A percentile compares a stretch with the other conserved stretches of the same genome.
Conservation (phyloP, 1,139 yeast species). For the Groenewaldozyma sp. region DNA sequence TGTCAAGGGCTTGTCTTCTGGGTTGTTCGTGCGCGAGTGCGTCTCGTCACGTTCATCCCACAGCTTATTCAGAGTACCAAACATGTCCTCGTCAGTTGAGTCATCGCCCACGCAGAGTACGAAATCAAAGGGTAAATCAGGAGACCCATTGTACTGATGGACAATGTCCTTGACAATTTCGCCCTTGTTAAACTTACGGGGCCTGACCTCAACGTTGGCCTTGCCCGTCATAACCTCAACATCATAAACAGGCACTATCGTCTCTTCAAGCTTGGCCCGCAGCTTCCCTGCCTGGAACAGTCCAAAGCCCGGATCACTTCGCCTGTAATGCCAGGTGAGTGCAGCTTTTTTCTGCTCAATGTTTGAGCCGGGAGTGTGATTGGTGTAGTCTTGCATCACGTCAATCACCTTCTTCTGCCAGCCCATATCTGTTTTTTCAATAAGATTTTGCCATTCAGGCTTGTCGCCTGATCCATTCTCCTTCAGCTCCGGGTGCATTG, state of each 20-base stretch:
- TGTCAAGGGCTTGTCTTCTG: constrained; percentile 4
- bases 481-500: too few relatives aligned
- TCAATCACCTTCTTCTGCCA: constrained; percentile 83
- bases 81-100: constrained; percentile 97
- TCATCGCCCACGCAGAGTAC: constrained; percentile 91
- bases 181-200: constrained; percentile 89
- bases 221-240: constrained; percentile 97
- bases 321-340: constrained; percentile 94
- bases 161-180: constrained; percentile 83
- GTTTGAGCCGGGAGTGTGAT: constrained; percentile 81
- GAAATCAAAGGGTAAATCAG: constrained; percentile 50
- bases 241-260: constrained; percentile 60
- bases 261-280: constrained; percentile 50
- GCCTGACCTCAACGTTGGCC: constrained; percentile 95
- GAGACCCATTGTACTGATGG: constrained; percentile 33
- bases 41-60: neutral
- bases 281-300: constrained; percentile 73
- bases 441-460: constrained; percentile 74
- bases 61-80: constrained; percentile 29
- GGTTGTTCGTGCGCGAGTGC: neutral
- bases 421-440: constrained; percentile 78
- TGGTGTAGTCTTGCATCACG: constrained; percentile 66
- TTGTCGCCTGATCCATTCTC: constrained; percentile 26
- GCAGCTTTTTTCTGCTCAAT: constrained; percentile 90
- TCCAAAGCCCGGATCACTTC: constrained; percentile 91